These are phyloP conservation scores for Hyaloscypha variabilis DNA, from an alignment of 495 filamentous ascomycete genomes.

Conservation along the genomic window DNA sequence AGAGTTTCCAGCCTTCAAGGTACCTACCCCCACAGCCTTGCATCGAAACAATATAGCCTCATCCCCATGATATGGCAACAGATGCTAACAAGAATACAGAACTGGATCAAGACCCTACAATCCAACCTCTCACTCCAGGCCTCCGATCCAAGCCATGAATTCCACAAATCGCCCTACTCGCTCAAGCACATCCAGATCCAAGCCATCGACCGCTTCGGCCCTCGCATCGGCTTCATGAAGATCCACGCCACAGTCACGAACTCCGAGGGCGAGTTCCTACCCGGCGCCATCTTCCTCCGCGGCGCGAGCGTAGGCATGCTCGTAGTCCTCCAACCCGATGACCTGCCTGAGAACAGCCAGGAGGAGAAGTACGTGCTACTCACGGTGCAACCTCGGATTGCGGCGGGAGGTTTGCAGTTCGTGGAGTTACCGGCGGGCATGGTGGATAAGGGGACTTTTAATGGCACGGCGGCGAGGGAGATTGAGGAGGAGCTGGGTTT, in stretches of 20 bases:
- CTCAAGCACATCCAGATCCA: slow-evolving; percentile 74
- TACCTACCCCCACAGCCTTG: slow-evolving; percentile 29
- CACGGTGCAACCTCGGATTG: slow-evolving; percentile 81
- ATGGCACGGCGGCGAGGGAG: slow-evolving; percentile 77
- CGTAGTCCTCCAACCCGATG: slow-evolving; percentile 75
- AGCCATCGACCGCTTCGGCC: slow-evolving; percentile 71
- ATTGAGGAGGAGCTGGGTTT: slow-evolving; percentile 76
- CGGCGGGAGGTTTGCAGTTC: slow-evolving; percentile 75
- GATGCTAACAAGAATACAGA: slow-evolving; percentile 32
- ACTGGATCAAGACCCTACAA: slow-evolving; percentile 71
- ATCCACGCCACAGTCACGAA: slow-evolving; percentile 69
- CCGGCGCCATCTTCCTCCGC: slow-evolving; percentile 78
- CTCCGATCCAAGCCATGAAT: slow-evolving; percentile 60
- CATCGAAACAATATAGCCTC: not conserved
- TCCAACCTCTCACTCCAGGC: slow-evolving; percentile 65
- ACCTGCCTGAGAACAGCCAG: slow-evolving; percentile 45
- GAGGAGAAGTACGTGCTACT: slow-evolving; percentile 71
- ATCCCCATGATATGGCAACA: not conserved
- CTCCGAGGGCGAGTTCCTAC: slow-evolving; percentile 62
- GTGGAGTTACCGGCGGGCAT: slow-evolving; percentile 87
- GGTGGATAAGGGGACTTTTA: slow-evolving; percentile 82
- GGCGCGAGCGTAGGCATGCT: slow-evolving; percentile 85
- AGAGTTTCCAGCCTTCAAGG: slow-evolving; percentile 69
- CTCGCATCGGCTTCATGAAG: slow-evolving; percentile 78
- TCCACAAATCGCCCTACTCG: slow-evolving; percentile 69